A percentile compares a stretch with the other conserved stretches of the same genome.
Conservation (phyloP, 192 early-diverging fungal species). For the Chytriomyces sp. region DNA sequence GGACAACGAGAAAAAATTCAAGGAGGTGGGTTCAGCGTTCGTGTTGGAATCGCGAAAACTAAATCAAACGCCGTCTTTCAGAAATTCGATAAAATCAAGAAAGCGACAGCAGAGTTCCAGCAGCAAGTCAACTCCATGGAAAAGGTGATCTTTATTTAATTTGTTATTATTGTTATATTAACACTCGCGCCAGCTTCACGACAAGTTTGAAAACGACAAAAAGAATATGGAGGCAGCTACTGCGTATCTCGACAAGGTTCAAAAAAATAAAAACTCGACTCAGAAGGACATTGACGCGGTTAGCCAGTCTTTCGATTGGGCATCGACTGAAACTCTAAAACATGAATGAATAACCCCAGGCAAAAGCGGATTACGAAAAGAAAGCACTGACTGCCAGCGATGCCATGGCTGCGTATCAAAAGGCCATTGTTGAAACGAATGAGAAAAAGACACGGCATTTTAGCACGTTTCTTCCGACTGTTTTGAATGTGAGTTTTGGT, state of each 20-base stretch:
- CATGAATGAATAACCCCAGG: constrained; percentile 4
- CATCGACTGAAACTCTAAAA: not conserved
- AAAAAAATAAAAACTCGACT: constrained; percentile 43
- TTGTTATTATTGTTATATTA: not conserved
- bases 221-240: constrained; percentile 46
- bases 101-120: constrained; percentile 37
- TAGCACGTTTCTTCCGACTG: constrained; percentile 37
- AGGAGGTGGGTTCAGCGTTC: constrained; percentile 32
- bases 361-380: constrained; percentile 47
- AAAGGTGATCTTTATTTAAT: constrained; percentile 28
- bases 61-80: constrained; percentile 3
- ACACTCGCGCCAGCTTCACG: constrained; percentile 19
- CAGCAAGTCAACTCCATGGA: constrained; percentile 40
- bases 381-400: constrained; percentile 47
- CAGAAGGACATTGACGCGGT: constrained; percentile 43
- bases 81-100: constrained; percentile 51
- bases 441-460: constrained; percentile 43
- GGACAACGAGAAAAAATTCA: constrained; percentile 45
- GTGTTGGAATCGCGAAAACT: not conserved
- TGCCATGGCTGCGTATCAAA: constrained; percentile 40
- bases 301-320: constrained; percentile 2
- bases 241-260: constrained; percentile 38
- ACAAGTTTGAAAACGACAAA: constrained; percentile 47
- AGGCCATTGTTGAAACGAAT: constrained; percentile 53
- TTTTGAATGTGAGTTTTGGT: constrained; percentile 44